Conservation (phyloP, 805 yeast genomes). For the Diddensiella caesifluorescens region DNA sequence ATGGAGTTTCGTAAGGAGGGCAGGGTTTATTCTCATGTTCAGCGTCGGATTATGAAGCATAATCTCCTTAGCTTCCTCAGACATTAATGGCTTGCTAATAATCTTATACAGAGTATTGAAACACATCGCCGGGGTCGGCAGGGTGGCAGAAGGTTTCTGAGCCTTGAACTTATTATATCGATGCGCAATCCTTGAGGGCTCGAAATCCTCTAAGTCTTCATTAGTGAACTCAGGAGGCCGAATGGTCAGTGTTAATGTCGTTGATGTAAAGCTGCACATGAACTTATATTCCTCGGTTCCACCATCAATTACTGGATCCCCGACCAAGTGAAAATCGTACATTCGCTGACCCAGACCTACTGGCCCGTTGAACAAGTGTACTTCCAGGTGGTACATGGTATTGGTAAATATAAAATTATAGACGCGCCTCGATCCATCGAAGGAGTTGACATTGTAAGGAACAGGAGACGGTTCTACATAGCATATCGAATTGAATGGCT, state of each 20-base stretch:
- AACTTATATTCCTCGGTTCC: slow-evolving; percentile 15
- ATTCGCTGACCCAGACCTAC: slow-evolving; percentile 1
- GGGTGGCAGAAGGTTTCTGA: slow-evolving; percentile 27
- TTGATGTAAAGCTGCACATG: slow-evolving; percentile 23
- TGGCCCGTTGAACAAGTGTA: slow-evolving; percentile 5
- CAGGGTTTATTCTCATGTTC: slow-evolving; percentile 53
- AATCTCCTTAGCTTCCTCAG: slow-evolving; percentile 51
- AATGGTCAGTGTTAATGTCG: slow-evolving; percentile 18
- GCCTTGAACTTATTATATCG: slow-evolving; percentile 40
- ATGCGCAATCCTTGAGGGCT: slow-evolving; percentile 43
- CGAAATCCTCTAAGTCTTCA: slow-evolving; percentile 45
- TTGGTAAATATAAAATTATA: slow-evolving; percentile 17
- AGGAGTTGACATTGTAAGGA: slow-evolving; percentile 13
- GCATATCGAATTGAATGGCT: slow-evolving; percentile 11
- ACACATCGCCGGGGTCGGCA: slow-evolving; percentile 56
- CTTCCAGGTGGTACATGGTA: slow-evolving; percentile 23
- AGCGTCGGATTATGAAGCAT: slow-evolving; percentile 45
- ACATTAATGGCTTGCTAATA: slow-evolving; percentile 58
- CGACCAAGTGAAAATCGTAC: slow-evolving; percentile 15
- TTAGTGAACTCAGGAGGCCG: slow-evolving; percentile 36
- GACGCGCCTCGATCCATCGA: slow-evolving; percentile 12
- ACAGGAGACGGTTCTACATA: slow-evolving; percentile 16
- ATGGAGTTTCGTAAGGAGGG: slow-evolving; percentile 37
- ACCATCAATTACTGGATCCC: slow-evolving; percentile 17
- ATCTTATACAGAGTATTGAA: slow-evolving; percentile 57